These are phyloP conservation scores for Yarrowia sp. DNA, from an alignment of 805 yeast species.

Conservation along the genomic window DNA sequence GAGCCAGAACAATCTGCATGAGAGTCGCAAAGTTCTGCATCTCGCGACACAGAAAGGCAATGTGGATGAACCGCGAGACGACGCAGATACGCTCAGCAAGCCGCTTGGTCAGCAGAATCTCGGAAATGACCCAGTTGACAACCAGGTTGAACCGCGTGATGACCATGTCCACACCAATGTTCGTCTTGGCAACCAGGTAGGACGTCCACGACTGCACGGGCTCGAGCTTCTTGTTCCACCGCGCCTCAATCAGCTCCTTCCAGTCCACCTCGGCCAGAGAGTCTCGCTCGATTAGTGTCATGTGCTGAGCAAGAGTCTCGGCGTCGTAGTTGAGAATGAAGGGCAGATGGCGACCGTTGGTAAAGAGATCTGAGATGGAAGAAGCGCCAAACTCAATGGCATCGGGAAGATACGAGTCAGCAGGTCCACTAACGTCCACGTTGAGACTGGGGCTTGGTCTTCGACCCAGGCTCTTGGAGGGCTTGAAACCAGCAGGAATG, in stretches of 20 bases:
- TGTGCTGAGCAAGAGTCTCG: constrained; percentile 65
- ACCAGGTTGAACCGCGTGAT: constrained; percentile 82
- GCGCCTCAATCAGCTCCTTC: constrained; percentile 77
- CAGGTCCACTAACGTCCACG: neutral
- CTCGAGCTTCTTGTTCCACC: constrained; percentile 64
- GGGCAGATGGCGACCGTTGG: constrained; percentile 64
- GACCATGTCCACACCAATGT: constrained; percentile 76
- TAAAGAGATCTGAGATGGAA: neutral
- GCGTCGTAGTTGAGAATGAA: constrained; percentile 76
- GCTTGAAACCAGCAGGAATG: constrained; percentile 18
- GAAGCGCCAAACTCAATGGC: constrained; percentile 11
- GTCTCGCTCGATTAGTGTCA: constrained; percentile 85
- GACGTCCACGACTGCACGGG: constrained; percentile 84
- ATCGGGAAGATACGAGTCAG: neutral
- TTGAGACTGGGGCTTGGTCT: neutral
- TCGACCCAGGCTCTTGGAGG: constrained; percentile 10
- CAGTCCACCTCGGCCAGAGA: constrained; percentile 83
- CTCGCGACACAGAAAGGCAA: constrained; percentile 61
- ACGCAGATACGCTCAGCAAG: constrained; percentile 61
- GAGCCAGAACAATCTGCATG: constrained; percentile 82
- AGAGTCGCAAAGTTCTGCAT: constrained; percentile 82
- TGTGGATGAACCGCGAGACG: constrained; percentile 80
- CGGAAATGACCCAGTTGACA: constrained; percentile 90
- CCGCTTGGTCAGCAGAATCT: constrained; percentile 67
- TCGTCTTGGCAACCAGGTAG: constrained; percentile 55